Percentiles rank a stretch among this genome's conserved stretches.
These are phyloP conservation scores for Ogataea corticis DNA, from an alignment of 805 yeast species.

Conservation along the genomic window DNA sequence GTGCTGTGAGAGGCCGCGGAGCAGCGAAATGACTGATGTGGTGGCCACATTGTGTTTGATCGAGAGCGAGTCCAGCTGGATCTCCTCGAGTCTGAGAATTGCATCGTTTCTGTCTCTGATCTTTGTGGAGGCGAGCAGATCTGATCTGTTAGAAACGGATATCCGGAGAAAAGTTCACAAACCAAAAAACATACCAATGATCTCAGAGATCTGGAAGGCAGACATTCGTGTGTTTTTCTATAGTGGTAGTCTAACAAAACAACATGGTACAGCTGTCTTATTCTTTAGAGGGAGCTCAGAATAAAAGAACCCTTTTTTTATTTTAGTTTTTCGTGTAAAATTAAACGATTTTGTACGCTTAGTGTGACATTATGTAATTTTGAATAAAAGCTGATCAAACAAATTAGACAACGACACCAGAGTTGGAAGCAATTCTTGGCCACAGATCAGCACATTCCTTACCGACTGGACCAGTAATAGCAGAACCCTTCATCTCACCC, in stretches of 20 bases:
- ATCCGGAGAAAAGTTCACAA: not conserved
- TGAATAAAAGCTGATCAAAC: slow-evolving; percentile 17
- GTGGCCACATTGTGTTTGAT: slow-evolving; percentile 21
- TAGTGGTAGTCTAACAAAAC: no score
- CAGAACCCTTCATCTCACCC: slow-evolving; percentile 99
- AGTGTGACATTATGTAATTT: slow-evolving; percentile 30
- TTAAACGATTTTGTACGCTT: slow-evolving; percentile 10
- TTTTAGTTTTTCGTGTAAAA: slow-evolving; percentile 4
- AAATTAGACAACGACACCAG: slow-evolving; percentile 98
- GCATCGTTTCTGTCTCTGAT: slow-evolving; percentile 58
- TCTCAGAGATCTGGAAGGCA: slow-evolving; percentile 5
- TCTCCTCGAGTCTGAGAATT: slow-evolving; percentile 39
- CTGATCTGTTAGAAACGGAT: slow-evolving; percentile 11
- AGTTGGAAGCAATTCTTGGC: slow-evolving; percentile 99
- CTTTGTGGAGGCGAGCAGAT: slow-evolving; percentile 46
- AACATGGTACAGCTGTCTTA: no score
- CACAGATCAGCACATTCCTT: slow-evolving; percentile 99
- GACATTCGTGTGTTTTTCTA: not conserved
- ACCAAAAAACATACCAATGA: slow-evolving; percentile 1
- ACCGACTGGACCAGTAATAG: slow-evolving; percentile 99
- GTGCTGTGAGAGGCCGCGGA: slow-evolving; percentile 22
- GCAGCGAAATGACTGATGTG: slow-evolving; percentile 11
- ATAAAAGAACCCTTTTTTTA: not conserved
- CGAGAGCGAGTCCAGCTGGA: slow-evolving; percentile 25
- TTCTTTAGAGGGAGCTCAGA: not conserved